Conservation (phyloP, 352 stramenopile species). For the Pythium brassicae region DNA sequence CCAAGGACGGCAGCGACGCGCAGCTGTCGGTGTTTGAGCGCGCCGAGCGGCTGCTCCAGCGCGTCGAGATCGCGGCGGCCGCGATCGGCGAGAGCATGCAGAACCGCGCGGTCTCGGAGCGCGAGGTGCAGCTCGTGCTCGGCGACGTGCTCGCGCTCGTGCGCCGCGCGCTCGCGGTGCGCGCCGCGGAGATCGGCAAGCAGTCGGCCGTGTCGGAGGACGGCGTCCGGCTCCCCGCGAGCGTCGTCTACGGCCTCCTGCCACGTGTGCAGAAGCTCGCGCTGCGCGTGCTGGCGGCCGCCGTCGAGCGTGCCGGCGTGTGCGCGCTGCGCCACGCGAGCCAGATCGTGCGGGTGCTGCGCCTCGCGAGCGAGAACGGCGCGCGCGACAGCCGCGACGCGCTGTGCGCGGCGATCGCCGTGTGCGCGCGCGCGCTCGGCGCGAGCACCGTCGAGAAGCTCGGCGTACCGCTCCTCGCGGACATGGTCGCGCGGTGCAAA, state of each 20-base stretch:
- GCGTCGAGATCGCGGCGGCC: conserved; percentile 31
- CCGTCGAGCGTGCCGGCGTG: conserved; percentile 43
- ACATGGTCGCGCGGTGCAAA: conserved; percentile 55
- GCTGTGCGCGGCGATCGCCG: conserved; percentile 38
- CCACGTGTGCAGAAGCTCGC: conserved; percentile 51
- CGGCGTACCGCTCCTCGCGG: conserved; percentile 56
- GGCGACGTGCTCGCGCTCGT: conserved; percentile 46
- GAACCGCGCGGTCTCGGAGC: conserved; percentile 61
- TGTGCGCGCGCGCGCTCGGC: conserved; percentile 52
- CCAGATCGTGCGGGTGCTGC: conserved; percentile 59
- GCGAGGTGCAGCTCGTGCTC: conserved; percentile 67
- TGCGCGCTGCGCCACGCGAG: conserved; percentile 64
- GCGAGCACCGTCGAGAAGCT: conserved; percentile 72
- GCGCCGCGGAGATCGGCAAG: conserved; percentile 72
- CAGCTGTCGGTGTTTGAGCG: conserved; percentile 57
- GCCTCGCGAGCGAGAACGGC: conserved; percentile 48
- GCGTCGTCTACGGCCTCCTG: conserved; percentile 67
- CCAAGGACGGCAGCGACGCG: conserved; percentile 34
- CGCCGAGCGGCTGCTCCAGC: conserved; percentile 31
- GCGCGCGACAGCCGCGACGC: conserved; percentile 29
- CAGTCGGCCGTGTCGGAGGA: conserved; percentile 79
- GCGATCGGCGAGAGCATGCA: conserved; percentile 41
- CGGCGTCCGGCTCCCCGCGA: conserved; percentile 61
- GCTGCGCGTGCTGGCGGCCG: conserved; percentile 31
- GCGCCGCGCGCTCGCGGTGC: conserved; percentile 55